Evolutionary conservation across 2,329 filamentous ascomycete genomes (phyloP).

Genomic region (Xylaria sp.): DNA sequence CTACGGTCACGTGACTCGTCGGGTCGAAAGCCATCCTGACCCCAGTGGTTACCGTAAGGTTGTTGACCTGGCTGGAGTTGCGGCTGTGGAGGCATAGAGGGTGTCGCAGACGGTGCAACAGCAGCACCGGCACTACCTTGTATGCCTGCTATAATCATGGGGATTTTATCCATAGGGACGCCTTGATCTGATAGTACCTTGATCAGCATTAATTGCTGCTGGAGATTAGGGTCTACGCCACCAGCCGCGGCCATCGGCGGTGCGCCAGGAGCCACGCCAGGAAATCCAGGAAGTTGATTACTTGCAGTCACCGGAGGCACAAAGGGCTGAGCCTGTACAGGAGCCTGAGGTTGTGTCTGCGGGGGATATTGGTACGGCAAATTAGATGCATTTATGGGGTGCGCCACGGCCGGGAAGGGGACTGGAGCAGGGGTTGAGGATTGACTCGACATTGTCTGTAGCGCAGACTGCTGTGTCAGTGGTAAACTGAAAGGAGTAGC

Average conservation of each 20-base stretch:
- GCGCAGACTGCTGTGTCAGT: constrained; percentile 34
- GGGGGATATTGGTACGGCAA: constrained; percentile 55
- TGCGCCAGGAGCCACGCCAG: constrained; percentile 44
- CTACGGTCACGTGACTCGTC: constrained; percentile 62
- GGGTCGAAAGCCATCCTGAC: constrained; percentile 45
- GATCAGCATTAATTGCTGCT: constrained; percentile 75
- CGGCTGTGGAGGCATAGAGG: constrained; percentile 43
- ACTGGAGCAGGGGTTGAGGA: constrained; percentile 41
- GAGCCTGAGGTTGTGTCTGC: constrained; percentile 46
- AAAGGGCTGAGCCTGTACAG: constrained; percentile 42
- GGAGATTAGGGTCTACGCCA: constrained; percentile 60
- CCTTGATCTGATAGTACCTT: constrained; percentile 78
- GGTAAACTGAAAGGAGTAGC: constrained; percentile 36
- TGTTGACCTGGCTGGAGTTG: constrained; percentile 46
- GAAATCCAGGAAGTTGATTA: constrained; percentile 47
- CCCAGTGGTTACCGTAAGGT: constrained; percentile 47
- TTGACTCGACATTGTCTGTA: constrained; percentile 37
- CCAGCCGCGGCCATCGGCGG: constrained; percentile 43
- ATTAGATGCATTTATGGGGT: constrained; percentile 64
- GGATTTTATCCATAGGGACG: constrained; percentile 78
- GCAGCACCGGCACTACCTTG: constrained; percentile 46
- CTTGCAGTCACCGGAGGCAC: constrained; percentile 42
- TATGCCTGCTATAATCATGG: constrained; percentile 60
- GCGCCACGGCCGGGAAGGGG: constrained; percentile 52
- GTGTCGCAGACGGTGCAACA: constrained; percentile 35